These are phyloP conservation scores for Urostyla sp. DNA, from an alignment of 73 alveolate genomes.

Conservation along the genomic window DNA sequence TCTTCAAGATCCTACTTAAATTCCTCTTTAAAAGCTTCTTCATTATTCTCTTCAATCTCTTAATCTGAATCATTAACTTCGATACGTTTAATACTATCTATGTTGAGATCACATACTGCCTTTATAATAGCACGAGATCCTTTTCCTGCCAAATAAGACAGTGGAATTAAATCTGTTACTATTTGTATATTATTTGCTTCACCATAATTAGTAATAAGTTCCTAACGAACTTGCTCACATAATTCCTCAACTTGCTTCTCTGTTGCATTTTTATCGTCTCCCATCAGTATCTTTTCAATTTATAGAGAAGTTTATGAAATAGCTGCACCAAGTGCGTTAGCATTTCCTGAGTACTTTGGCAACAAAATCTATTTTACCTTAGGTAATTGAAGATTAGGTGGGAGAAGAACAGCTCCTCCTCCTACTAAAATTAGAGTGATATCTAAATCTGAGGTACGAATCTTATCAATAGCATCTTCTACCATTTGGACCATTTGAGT, in stretches of 20 bases:
- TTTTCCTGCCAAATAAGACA: constrained; percentile 9
- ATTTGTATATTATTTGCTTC: background rate
- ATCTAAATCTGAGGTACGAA: background rate
- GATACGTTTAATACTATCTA: background rate
- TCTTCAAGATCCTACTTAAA: background rate
- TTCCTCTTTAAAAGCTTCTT: background rate
- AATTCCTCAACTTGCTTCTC: background rate
- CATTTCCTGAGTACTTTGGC: constrained; percentile 33
- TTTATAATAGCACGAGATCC: background rate
- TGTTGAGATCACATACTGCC: constrained; percentile 18
- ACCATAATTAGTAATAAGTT: background rate
- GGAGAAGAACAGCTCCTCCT: constrained; percentile 17
- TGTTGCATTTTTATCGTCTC: background rate
- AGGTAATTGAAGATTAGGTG: background rate
- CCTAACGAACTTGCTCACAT: background rate
- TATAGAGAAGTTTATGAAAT: background rate
- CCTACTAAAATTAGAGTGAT: constrained; percentile 8
- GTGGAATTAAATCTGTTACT: background rate
- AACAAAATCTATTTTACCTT: background rate
- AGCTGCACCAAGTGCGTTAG: constrained; percentile 48
- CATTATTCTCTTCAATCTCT: background rate
- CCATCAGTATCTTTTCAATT: background rate
- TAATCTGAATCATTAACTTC: too few species aligned
- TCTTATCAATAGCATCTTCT: constrained; percentile 7
- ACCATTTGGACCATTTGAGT: background rate